A percentile compares a stretch with the other conserved stretches of the same genome.
These are phyloP conservation scores for Apiospora kogelbergensis DNA, from an alignment of 2,329 filamentous ascomycete genomes.

Conservation along the genomic window DNA sequence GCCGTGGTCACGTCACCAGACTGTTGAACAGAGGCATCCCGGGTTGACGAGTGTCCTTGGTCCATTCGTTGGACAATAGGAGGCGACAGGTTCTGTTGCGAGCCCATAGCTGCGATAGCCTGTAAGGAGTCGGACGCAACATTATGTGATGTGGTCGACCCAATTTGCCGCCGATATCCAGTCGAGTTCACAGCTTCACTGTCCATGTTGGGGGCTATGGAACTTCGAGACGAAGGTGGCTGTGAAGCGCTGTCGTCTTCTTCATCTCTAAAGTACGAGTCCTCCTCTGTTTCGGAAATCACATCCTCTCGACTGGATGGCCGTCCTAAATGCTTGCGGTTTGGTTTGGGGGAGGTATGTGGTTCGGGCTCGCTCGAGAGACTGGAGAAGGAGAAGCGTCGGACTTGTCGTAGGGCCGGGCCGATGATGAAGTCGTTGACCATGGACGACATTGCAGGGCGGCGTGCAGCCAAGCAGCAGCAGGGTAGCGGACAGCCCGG, in stretches of 20 bases:
- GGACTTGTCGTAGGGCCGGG: constrained; percentile 64
- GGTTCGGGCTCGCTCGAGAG: constrained; percentile 33
- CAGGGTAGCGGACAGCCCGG: constrained; percentile 8
- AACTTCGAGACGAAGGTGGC: constrained; percentile 27
- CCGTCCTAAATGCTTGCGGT: neutral
- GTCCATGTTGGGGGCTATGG: constrained; percentile 20
- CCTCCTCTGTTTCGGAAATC: constrained; percentile 30
- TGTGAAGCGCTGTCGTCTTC: constrained; percentile 24
- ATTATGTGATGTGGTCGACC: neutral
- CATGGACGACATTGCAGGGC: constrained; percentile 55
- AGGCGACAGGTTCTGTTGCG: neutral
- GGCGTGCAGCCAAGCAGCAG: constrained; percentile 12
- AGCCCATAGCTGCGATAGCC: constrained; percentile 7
- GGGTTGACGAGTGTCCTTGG: neutral
- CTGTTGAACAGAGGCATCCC: neutral
- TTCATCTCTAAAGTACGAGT: constrained; percentile 25
- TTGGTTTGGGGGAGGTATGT: constrained; percentile 16
- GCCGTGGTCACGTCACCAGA: neutral
- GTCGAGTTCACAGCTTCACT: constrained; percentile 5
- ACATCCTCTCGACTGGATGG: constrained; percentile 26
- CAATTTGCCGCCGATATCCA: neutral
- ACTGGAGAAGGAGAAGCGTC: constrained; percentile 53
- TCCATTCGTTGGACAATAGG: neutral
- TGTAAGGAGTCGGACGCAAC: neutral
- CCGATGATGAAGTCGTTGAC: constrained; percentile 67